phyloP scores from a whole-genome alignment of 1,139 yeast genomes.

The Blastobotrys persicus region DNA sequence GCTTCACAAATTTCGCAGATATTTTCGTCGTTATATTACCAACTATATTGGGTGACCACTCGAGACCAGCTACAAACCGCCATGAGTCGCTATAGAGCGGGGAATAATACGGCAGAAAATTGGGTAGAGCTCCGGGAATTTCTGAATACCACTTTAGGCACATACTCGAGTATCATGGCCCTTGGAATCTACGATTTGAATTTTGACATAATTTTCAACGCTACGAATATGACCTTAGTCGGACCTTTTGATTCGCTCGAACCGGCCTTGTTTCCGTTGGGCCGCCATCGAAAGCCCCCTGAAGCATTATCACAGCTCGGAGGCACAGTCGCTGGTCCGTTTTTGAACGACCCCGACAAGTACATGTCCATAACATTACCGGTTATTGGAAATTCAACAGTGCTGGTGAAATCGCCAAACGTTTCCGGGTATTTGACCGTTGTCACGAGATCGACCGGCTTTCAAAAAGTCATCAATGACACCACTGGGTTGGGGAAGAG shows the following conservation, averaged over 20 bases:
- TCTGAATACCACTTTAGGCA: constrained; percentile 47
- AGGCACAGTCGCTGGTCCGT: constrained; percentile 35
- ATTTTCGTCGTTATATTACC: constrained; percentile 61
- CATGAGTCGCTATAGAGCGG: constrained; percentile 63
- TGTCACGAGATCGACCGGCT: constrained; percentile 55
- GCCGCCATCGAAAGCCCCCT: constrained; percentile 41
- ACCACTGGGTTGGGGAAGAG: constrained; percentile 43
- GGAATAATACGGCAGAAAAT: constrained; percentile 55
- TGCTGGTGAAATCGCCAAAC: constrained; percentile 55
- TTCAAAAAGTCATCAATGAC: constrained; percentile 52
- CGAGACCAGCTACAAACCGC: constrained; percentile 61
- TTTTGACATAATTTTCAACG: constrained; percentile 39
- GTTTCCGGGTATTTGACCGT: constrained; percentile 73
- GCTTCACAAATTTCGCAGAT: constrained; percentile 75
- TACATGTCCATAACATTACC: constrained; percentile 66
- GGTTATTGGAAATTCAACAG: constrained; percentile 68
- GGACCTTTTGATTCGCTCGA: constrained; percentile 21
- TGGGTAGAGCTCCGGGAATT: constrained; percentile 52
- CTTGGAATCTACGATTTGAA: constrained; percentile 66
- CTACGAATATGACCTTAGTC: constrained; percentile 34
- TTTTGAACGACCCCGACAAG: constrained; percentile 31
- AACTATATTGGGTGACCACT: constrained; percentile 64
- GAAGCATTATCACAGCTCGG: constrained; percentile 38
- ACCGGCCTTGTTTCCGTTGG: constrained; percentile 52
- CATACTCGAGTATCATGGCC: constrained; percentile 49